Base-by-base conservation (phyloP, 208 protist species). In the Polymyxa betae region DNA sequence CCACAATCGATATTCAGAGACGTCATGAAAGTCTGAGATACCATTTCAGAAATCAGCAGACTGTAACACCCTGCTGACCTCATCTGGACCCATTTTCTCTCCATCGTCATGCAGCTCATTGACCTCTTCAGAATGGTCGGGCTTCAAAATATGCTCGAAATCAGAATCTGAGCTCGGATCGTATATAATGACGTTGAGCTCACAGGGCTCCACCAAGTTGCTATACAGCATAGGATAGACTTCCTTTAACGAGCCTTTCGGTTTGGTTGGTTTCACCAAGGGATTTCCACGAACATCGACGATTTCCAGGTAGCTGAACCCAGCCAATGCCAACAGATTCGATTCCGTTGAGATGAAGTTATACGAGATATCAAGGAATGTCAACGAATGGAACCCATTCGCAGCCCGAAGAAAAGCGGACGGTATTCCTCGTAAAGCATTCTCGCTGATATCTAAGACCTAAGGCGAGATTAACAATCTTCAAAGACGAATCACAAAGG, bases 401-500 rank as follows among this genome's bases (percentile, higher is more conserved):
- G n/a, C 10, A n/a, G 5, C n/a, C 16, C 72, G n/a, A 43, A 82
- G n/a, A 43, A 82, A 82, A 5, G 72, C n/a, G 5, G 72, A 40
- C 72, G 72, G 72, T 82, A 82, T n/a, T 5, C 35, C 40, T 43
- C 35, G 5, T 43, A 82, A 43, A 82, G 16, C 72, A 35, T 82
- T 82, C n/a, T 82, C 72, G n/a, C 72, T 82, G 72, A 82, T 35
- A 82, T 82, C 72, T 43, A 82, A 43, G 12, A 82, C 72, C 72
- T 82, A 20, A 20, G 72, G n/a, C 72, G 10, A 43, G 5, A 40
- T 43, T 5, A 40, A 5, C 5, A 5, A n/a, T 35, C 72, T 45
- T 5, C n/a, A 35, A 82, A 43, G 5, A 82, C 12, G 5, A 40
- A 40, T 35, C n/a, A 5, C n/a, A 43, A 35, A 35, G 16, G n/a